phyloP scores from a whole-genome alignment of 2,329 filamentous ascomycete species.

The Alternaria sp. region DNA sequence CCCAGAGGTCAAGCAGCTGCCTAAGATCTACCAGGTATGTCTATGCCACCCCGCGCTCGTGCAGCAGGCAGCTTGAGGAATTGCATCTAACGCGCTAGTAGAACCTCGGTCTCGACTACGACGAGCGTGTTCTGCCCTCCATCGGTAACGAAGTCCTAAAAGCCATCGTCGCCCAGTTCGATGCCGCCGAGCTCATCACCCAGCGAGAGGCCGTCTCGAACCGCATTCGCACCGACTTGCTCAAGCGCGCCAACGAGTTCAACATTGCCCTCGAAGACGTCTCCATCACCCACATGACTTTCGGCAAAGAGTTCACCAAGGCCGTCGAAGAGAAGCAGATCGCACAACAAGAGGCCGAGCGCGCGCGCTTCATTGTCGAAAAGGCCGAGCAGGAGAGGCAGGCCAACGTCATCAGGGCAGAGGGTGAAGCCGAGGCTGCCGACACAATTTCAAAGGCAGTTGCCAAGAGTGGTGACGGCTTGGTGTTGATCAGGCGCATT shows the following conservation, averaged over 20 bases:
- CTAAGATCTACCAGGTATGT: slow-evolving; percentile 96
- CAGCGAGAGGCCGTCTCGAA: slow-evolving; percentile 97
- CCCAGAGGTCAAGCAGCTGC: slow-evolving; percentile 88
- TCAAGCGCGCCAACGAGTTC: slow-evolving; percentile 93
- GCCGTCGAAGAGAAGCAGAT: slow-evolving; percentile 99
- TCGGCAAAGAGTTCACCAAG: slow-evolving; percentile 97
- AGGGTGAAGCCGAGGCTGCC: slow-evolving; percentile 96
- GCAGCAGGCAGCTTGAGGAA: background rate
- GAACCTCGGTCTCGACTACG: slow-evolving; percentile 98
- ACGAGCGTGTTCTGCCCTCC: slow-evolving; percentile 67
- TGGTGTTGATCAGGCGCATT: slow-evolving; percentile 95
- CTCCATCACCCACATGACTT: slow-evolving; percentile 99
- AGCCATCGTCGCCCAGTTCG: slow-evolving; percentile 61
- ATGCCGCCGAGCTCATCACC: slow-evolving; percentile 77
- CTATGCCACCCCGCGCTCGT: background rate
- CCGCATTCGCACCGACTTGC: slow-evolving; percentile 89
- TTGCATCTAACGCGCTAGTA: slow-evolving; percentile 45
- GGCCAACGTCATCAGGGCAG: slow-evolving; percentile 96
- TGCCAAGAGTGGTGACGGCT: slow-evolving; percentile 87
- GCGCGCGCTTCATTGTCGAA: slow-evolving; percentile 97
- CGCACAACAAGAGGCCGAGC: slow-evolving; percentile 97
- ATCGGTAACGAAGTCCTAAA: slow-evolving; percentile 64
- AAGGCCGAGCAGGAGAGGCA: slow-evolving; percentile 98
- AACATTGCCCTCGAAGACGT: slow-evolving; percentile 99
- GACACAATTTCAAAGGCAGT: slow-evolving; percentile 95